Evolutionary conservation across 495 filamentous ascomycete genomes (phyloP), one percentile per base, ranked within the genome.

Genomic region (Hypoxylon cercidicola): DNA sequence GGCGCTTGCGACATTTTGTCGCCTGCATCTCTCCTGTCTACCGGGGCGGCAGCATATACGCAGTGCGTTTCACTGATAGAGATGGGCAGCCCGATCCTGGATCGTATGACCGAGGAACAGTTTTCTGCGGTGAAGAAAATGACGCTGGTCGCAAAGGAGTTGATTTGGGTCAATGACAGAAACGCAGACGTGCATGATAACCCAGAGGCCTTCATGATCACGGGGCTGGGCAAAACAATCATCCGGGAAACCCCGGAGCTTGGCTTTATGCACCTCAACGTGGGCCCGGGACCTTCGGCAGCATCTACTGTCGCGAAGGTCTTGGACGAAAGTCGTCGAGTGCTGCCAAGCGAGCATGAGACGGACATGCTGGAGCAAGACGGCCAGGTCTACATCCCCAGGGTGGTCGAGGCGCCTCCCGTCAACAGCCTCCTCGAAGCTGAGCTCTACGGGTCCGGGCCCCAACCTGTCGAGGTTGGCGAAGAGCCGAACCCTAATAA

Each of bases 141-240:
- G 3, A n/a, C 16, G 3, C 8, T 16, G 1, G 16, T n/a, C 2
- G 16, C 40, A 18, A 43, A n/a, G 1, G 1, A n/a, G 40, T 3
- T 43, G 8, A 16, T 16, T 8, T 43, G 40, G 40, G 3, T 43
- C 40, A 43, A 4, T n/a, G 3, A n/a, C 8, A n/a, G 40, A 4
- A 9, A n/a, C 8, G 40, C 8, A 4, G 10, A 6, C 1, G 16
- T 2, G 3, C 2, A 6, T 15, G 8, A 3, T 16, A 6, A 43
- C 16, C 40, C 40, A 19, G 40, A 43, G 2, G 62, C 63, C 4
- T 63, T 62, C 12, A 30, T 60, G 50, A 13, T 12, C 4, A 6
- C 45, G 8, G 45, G 25, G 3, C 16, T 43, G 8, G n/a, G 40
- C 16, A 6, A n/a, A 3, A n/a, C 40, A 4, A 19, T 43, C 40